Evolutionary conservation across 768 basidiomycete genomes (phyloP).

Genomic region (Lactarius deliciosus): DNA sequence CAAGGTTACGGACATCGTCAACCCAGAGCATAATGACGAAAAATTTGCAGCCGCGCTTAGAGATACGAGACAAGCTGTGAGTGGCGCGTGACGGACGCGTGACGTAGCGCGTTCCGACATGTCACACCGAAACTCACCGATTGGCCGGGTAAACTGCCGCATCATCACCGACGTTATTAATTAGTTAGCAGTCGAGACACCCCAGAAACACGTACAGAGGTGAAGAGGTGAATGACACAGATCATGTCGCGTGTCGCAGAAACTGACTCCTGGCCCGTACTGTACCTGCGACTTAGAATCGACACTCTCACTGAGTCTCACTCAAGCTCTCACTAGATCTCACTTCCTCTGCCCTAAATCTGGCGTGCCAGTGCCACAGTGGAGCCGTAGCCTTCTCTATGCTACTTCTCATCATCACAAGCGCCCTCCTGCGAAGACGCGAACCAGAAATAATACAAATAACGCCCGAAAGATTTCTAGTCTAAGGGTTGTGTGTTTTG

Average conservation of each 20-base stretch:
- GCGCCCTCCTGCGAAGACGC: background rate
- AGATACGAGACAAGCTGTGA: background rate
- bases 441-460: background rate
- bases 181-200: background rate
- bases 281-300: background rate
- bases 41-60: background rate
- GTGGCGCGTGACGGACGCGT: conserved; percentile 26
- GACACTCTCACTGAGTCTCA: background rate
- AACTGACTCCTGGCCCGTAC: background rate
- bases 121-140: conserved; percentile 27
- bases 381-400: background rate
- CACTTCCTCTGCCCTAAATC: background rate
- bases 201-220: background rate
- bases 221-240: background rate
- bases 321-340: background rate
- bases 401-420: background rate
- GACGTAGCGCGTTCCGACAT: conserved; percentile 28
- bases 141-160: conserved; percentile 21
- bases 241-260: background rate
- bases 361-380: background rate
- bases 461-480: background rate
- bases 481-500: background rate
- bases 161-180: conserved; percentile 10
- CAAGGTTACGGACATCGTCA: conserved; percentile 42
- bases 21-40: conserved; percentile 45